Base-by-base conservation (phyloP, 805 yeast species). In the Saturnispora sekii region DNA sequence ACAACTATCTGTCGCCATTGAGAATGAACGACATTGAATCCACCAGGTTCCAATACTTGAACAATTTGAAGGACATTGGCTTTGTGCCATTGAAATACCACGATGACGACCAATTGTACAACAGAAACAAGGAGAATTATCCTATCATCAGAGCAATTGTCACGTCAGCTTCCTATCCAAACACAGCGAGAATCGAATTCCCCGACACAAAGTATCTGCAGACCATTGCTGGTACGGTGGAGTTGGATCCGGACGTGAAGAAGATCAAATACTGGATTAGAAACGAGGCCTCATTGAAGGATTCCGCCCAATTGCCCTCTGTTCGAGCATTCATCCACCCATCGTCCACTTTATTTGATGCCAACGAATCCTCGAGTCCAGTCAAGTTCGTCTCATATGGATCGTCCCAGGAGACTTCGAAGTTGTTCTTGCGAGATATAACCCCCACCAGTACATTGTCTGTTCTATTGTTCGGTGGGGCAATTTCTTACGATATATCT, bases 301-400 rank as follows among this genome's bases (percentile, higher is more conserved):
- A 52, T 2, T 45, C 53, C 12, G 53, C 57, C 9, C 52, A 60
- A 1, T 55, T 72, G 5, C 87, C 87, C 1, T 77, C 83, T 0
- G 68, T 74, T 0, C 66, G 96, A 40, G 87, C 89, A 0, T 89
- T 86, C 51, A 63, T 86, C 17, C 97, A 90, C 57, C 97, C 97
- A 1, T 78, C 93, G 0, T 87, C 96, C 0, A 69, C 84, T 2
- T 57, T 85, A 40, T 86, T 88, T 57, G 60, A 54, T 36, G 59
- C 57, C 28, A 54, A 63, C 30, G 68, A 61, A 28, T 33, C 45
- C 1, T 17, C 49, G 3, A 26, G 40, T 1, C 39, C 56, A 21
- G 53, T 66, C 2, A 54, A 65, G 10, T 90, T 85, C 55, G 65
- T 85, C 33, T 76, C 81, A 1, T 90, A 69, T 56, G 72, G 71